Base-by-base conservation (phyloP, 2,329 filamentous ascomycete genomes). In the Botrytis galanthina region DNA sequence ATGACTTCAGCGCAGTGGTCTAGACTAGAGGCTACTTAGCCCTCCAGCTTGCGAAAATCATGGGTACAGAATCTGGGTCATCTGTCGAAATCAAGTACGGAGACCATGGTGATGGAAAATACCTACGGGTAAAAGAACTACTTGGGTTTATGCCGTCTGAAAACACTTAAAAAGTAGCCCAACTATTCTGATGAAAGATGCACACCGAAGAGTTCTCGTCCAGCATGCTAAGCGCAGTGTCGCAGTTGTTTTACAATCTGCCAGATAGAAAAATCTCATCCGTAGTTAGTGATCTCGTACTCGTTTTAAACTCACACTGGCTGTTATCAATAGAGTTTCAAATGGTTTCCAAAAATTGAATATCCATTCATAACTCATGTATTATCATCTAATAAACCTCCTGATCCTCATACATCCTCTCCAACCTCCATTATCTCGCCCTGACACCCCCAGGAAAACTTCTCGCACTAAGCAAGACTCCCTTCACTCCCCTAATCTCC, bases 401-500 rank as follows among this genome's bases (percentile, higher is more conserved):
- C 76, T 73, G 51, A n/a, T 76, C 76, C 29, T 18, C 12, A 32
- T 69, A 26, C 29, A 37, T 37, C 14, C 32, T 39, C 32, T 22
- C 8, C 20, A 51, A 32, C 18, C 18, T 9, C 26, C 48, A 51
- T 54, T 73, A 73, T 16, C 74, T 72, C 71, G 48, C 70, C 59
- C 74, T 78, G 37, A 77, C 64, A 46, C 76, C 80, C 2, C 78
- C 78, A 2, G 90, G 91, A 77, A 95, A 95, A 78, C 89, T 93
- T 78, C 91, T 88, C 7, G 93, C 88, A 79, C 90, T 93, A 73
- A 97, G 82, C 77, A 96, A 84, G 18, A 93, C 88, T 1, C 93
- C 93, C 84, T 97, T 97, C 60, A 96, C 88, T 73, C 92, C 87
- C 76, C 93, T 85, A 70, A 97, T 95, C 75, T 91, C 92, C 76